Evolutionary conservation across 345 rosid genomes (phyloP).

Genomic region (Draba incana): DNA sequence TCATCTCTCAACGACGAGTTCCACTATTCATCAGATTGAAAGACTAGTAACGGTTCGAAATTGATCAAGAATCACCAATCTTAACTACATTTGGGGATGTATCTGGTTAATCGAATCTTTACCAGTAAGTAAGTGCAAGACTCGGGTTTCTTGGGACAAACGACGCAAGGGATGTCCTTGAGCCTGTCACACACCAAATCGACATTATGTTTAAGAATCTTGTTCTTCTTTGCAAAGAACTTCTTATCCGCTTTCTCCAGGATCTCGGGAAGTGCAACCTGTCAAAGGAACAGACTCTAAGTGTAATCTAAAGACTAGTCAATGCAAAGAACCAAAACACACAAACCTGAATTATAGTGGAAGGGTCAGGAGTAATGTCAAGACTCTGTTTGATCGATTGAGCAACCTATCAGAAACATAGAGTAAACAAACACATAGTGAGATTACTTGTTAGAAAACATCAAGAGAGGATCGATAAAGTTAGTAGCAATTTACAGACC

Average conservation of each 20-base stretch:
- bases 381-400: conserved; percentile 49
- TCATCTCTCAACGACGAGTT: background rate
- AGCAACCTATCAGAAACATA: conserved; percentile 42
- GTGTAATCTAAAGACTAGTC: background rate
- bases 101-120: conserved; percentile 8
- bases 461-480: background rate
- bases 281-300: conserved; percentile 17
- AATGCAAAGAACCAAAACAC: conserved; percentile 7
- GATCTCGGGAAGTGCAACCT: conserved; percentile 74
- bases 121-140: conserved; percentile 77
- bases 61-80: conserved; percentile 3
- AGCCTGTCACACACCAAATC: conserved; percentile 54
- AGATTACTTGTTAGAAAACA: conserved; percentile 12
- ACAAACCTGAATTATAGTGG: conserved; percentile 63
- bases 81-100: conserved; percentile 3
- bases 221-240: conserved; percentile 57
- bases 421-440: background rate
- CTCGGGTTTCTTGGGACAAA: conserved; percentile 64
- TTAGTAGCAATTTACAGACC: conserved; percentile 38
- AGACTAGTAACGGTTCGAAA: background rate
- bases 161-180: conserved; percentile 62
- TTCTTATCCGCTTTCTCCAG: conserved; percentile 60
- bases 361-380: conserved; percentile 47
- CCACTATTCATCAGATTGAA: background rate
- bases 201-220: conserved; percentile 53